These are phyloP conservation scores for Extremus antarcticus DNA, from an alignment of 495 filamentous ascomycete genomes.

Conservation along the genomic window DNA sequence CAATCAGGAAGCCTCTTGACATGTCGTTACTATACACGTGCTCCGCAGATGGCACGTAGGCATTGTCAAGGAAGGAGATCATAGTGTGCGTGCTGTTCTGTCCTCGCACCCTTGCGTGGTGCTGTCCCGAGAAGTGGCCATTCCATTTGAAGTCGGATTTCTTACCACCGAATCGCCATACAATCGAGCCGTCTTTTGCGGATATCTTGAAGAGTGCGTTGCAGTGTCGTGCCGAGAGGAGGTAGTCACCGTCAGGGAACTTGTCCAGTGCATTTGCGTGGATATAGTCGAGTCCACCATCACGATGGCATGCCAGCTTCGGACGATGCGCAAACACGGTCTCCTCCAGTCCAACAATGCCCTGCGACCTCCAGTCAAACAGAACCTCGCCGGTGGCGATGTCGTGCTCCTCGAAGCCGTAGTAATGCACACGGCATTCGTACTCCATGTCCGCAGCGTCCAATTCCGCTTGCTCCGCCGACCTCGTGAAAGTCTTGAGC, in stretches of 20 bases:
- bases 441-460: background rate
- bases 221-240: conserved; percentile 17
- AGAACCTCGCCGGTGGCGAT: background rate
- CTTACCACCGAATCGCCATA: conserved; percentile 14
- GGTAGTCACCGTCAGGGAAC: conserved; percentile 16
- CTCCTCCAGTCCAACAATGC: conserved; percentile 6
- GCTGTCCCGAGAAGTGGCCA: conserved; percentile 10
- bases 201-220: conserved; percentile 15
- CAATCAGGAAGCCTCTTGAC: conserved; percentile 10
- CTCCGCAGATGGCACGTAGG: background rate
- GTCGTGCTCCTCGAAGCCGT: conserved; percentile 7
- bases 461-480: background rate
- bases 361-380: conserved; percentile 5
- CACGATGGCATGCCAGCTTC: background rate
- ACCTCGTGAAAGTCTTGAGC: background rate
- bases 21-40: background rate
- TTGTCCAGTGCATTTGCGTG: conserved; percentile 23
- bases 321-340: background rate
- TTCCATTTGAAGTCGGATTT: conserved; percentile 4
- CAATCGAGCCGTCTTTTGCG: conserved; percentile 11
- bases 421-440: background rate
- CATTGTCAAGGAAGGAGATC: conserved; percentile 15
- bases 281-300: background rate
- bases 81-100: conserved; percentile 8
- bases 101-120: conserved; percentile 6